Conservation (phyloP, 495 filamentous ascomycete species). For the Acidiella bohemica region DNA sequence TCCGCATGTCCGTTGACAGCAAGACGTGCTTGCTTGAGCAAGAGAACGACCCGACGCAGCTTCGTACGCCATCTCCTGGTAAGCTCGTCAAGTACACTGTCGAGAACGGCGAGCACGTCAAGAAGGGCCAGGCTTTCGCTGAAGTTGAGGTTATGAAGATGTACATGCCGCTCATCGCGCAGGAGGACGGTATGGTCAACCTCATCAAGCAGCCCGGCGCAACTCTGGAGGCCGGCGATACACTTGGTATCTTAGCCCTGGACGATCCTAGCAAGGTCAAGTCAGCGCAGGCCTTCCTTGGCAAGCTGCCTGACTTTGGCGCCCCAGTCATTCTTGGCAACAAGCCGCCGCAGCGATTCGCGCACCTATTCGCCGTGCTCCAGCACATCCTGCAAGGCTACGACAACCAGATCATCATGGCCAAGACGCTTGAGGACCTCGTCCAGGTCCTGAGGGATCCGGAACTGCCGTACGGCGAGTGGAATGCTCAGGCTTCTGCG, state of each 20-base stretch:
- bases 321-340: conserved; percentile 71
- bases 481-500: conserved; percentile 85
- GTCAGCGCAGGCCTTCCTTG: conserved; percentile 91
- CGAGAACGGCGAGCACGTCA: conserved; percentile 90
- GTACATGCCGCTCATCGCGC: conserved; percentile 98
- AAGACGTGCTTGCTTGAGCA: conserved; percentile 97
- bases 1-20: conserved; percentile 87
- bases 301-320: conserved; percentile 78
- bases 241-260: conserved; percentile 90
- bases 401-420: conserved; percentile 97
- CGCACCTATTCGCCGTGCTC: conserved; percentile 61
- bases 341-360: conserved; percentile 85
- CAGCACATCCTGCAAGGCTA: conserved; percentile 84
- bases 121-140: conserved; percentile 83
- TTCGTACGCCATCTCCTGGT: conserved; percentile 85
- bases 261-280: conserved; percentile 96
- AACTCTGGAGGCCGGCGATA: conserved; percentile 95
- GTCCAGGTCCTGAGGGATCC: conserved; percentile 78
- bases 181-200: conserved; percentile 93
- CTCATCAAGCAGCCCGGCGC: conserved; percentile 98
- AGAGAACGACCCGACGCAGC: conserved; percentile 96
- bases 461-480: conserved; percentile 91
- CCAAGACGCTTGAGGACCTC: conserved; percentile 71
- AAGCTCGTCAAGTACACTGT: conserved; percentile 98
- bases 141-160: conserved; percentile 99